Evolutionary conservation across 331 rosid species (phyloP).

Genomic region (Prunus yedoensis): DNA sequence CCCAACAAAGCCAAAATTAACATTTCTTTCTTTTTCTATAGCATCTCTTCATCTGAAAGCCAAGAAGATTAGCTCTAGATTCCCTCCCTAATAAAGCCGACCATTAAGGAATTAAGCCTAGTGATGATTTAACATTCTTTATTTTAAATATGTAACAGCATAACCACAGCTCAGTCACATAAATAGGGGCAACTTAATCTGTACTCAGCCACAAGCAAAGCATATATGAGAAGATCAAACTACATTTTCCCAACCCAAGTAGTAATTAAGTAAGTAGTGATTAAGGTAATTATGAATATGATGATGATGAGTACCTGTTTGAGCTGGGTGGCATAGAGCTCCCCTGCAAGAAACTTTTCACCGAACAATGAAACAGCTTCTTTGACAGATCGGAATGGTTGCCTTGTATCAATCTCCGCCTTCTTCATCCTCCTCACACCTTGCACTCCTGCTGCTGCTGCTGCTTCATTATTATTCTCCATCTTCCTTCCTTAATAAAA

Average conservation of each 20-base stretch:
- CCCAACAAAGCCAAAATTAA: not conserved
- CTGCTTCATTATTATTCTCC: not conserved
- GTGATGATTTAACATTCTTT: not conserved
- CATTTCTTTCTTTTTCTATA: not conserved
- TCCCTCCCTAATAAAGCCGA: slow-evolving; percentile 24
- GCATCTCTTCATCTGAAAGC: slow-evolving; percentile 29
- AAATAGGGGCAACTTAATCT: not conserved
- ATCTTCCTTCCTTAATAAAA: not conserved
- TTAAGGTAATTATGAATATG: too few species aligned
- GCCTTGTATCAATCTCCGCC: slow-evolving; percentile 78
- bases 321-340: slow-evolving; percentile 60
- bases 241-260: too few species aligned
- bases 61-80: slow-evolving; percentile 14
- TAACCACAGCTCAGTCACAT: not conserved
- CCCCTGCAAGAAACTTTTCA: slow-evolving; percentile 68
- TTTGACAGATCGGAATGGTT: slow-evolving; percentile 75
- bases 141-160: not conserved
- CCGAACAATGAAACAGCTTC: slow-evolving; percentile 89
- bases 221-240: too few species aligned
- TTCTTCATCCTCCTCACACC: slow-evolving; percentile 24
- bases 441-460: not conserved
- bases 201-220: not conserved
- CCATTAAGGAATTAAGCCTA: not conserved
- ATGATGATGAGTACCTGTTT: slow-evolving; percentile 41
- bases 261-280: too few species aligned